phyloP scores from a whole-genome alignment of 192 early-diverging fungal species.

The Lobosporangium transversale region DNA sequence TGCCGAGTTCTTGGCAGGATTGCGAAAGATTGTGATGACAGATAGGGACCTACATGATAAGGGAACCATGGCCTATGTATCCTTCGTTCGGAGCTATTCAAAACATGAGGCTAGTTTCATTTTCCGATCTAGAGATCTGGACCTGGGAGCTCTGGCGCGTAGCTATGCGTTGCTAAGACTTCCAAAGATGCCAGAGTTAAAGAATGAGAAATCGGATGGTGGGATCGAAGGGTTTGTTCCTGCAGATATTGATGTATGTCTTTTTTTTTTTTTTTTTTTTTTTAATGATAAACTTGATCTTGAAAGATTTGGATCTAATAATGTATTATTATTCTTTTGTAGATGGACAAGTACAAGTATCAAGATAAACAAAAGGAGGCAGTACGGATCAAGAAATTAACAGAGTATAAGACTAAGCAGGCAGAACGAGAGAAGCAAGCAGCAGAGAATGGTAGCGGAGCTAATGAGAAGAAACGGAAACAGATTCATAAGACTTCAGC shows the following conservation, averaged over 20 bases:
- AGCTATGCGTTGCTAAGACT: constrained; percentile 84
- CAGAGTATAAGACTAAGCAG: constrained; percentile 52
- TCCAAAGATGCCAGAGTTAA: constrained; percentile 96
- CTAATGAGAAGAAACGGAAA: constrained; percentile 49
- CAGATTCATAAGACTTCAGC: constrained; percentile 44
- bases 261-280: background rate
- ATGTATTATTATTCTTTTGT: background rate
- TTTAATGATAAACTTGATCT: background rate
- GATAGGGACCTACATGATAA: constrained; percentile 87
- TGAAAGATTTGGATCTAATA: background rate
- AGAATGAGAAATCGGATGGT: constrained; percentile 56
- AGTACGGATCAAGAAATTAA: constrained; percentile 66
- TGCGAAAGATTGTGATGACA: constrained; percentile 65
- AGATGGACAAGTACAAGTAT: constrained; percentile 75
- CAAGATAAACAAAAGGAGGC: constrained; percentile 76
- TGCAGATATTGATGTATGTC: constrained; percentile 56
- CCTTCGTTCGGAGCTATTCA: constrained; percentile 89
- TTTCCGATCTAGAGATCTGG: constrained; percentile 87
- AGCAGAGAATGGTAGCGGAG: constrained; percentile 38
- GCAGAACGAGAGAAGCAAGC: constrained; percentile 42
- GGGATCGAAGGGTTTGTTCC: constrained; percentile 55
- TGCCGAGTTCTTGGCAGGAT: constrained; percentile 59
- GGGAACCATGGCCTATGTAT: constrained; percentile 87
- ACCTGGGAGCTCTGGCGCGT: constrained; percentile 78
- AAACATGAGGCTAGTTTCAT: constrained; percentile 96